These are phyloP conservation scores for Paracoccidioides brasiliensis DNA, from an alignment of 2,329 filamentous ascomycete species.

Conservation along the genomic window DNA sequence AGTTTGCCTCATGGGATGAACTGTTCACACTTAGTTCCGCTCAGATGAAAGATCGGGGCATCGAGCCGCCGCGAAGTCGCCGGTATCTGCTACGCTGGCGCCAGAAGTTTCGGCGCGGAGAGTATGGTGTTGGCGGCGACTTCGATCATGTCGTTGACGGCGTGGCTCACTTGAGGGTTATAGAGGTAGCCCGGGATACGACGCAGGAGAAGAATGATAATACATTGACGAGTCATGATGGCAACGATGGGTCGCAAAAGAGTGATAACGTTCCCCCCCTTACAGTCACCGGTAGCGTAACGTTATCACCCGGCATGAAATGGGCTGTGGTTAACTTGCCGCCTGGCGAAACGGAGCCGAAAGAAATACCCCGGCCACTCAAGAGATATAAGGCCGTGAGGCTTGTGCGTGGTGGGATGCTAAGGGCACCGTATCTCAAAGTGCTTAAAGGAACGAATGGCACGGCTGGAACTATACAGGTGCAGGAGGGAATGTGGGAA, in stretches of 20 bases:
- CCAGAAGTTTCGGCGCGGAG: constrained; percentile 65
- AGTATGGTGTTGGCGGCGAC: constrained; percentile 73
- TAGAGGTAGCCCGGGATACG: constrained; percentile 36
- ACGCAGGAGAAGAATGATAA: constrained; percentile 15
- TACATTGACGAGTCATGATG: neutral
- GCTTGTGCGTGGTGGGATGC: constrained; percentile 53
- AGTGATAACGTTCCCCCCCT: neutral
- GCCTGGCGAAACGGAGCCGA: constrained; percentile 44
- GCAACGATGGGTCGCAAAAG: neutral
- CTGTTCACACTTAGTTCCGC: constrained; percentile 69
- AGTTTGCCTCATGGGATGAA: constrained; percentile 81
- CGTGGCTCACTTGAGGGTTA: constrained; percentile 44
- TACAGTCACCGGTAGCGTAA: constrained; percentile 27
- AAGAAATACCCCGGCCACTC: constrained; percentile 28
- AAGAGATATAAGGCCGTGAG: constrained; percentile 51
- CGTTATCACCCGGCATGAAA: constrained; percentile 41
- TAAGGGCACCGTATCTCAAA: constrained; percentile 62
- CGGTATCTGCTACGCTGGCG: constrained; percentile 81
- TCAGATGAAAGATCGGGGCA: constrained; percentile 68
- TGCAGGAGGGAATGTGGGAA: constrained; percentile 89
- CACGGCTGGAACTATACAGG: constrained; percentile 50
- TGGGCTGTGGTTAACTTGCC: constrained; percentile 49
- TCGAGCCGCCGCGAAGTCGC: constrained; percentile 72
- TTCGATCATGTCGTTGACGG: constrained; percentile 57
- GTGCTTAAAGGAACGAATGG: constrained; percentile 50